Base-by-base conservation (phyloP, 2,329 filamentous ascomycete species). In the Aspergillus tamarii region DNA sequence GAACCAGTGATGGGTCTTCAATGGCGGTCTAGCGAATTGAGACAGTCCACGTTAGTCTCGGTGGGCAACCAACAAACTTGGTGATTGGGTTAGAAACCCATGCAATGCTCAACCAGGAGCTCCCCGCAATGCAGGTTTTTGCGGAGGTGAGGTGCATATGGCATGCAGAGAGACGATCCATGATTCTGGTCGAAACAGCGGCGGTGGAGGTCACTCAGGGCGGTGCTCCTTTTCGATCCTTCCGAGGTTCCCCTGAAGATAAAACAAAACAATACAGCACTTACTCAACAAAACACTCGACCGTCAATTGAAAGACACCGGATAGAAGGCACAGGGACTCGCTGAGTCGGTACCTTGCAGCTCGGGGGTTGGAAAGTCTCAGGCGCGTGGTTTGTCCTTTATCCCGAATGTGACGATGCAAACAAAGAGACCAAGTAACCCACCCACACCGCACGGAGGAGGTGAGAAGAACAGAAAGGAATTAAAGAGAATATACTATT, bases 401-500 rank as follows among this genome's bases (percentile, higher is more conserved):
- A 39, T 41, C 48, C 48, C 34, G 50, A 54, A 26, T 19, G 58
- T 60, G 36, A 53, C 34, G 48, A 30, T n/a, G n/a, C 8, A 50
- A 53, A 50, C 36, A 46, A 50, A 41, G 36, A 48, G 6, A 50
- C 26, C 39, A 57, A n/a, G 43, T 26, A 43, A 41, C 39, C 39
- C 19, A 41, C 39, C 39, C 19, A 19, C 39, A n/a, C 8, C 30
- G 26, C 45, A 43, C 39, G 34, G 26, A 12, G 55, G 16, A 10
- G 26, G 56, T 26, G 28, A 62, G 59, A 62, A 60, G 64, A 61
- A 60, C 32, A 57, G 54, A 61, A 65, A 30, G 57, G 28, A 53
- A 65, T 57, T 54, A 63, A 61, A 66, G 66, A 52, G 48, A 62
- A 57, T 66, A 72, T 55, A 55, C 32, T 55, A 55, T 55, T 55